Base-by-base conservation (phyloP, 768 basidiomycete species). In the Macrolepiota fuliginosa region DNA sequence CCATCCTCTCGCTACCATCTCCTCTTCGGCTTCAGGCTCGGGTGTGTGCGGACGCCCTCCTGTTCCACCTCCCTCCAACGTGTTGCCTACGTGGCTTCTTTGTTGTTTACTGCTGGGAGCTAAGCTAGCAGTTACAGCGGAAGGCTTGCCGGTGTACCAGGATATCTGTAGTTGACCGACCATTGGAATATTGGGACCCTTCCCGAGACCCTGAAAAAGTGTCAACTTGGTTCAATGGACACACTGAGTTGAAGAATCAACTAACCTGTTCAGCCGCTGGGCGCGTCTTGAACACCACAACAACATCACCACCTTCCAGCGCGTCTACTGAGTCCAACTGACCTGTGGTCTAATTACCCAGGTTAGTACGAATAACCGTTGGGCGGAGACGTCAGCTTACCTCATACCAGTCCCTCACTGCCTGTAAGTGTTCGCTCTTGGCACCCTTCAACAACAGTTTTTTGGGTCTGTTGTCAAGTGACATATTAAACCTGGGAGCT, bases 391-490 rank as follows among this genome's bases (percentile, higher is more conserved):
- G n/a, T 46, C 24, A 37, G 72, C 72, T 37, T 68, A 91, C 87
- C 81, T 93, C 91, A 70, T 89, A 96, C 90, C 92, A 96, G 66
- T 91, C 87, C 64, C 83, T 84, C 62, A 95, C 76, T 5, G 83
- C 80, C 63, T 88, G 85, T 35, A 85, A 63, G 32, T 77, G 77
- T 19, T 82, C 80, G 37, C 78, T 73, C 17, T 70, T 73, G 9
- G 83, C 84, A 39, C 89, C 91, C 68, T 91, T 89, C 29, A 97
- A 77, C 22, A 90, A 74, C 24, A 97, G 75, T 72, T 85, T 88
- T 76, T 87, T 90, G 10, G 94, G 91, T 17, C 94, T 85, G 69
- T 95, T 94, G 72, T 97, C 94, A 29, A 97, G 83, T 69, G 91
- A 91, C 89, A 96, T 90, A 67, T 87, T 93, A 10, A 80, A 77